phyloP scores from a whole-genome alignment of 805 yeast genomes.

The Nakazawaea ambrosiae region DNA sequence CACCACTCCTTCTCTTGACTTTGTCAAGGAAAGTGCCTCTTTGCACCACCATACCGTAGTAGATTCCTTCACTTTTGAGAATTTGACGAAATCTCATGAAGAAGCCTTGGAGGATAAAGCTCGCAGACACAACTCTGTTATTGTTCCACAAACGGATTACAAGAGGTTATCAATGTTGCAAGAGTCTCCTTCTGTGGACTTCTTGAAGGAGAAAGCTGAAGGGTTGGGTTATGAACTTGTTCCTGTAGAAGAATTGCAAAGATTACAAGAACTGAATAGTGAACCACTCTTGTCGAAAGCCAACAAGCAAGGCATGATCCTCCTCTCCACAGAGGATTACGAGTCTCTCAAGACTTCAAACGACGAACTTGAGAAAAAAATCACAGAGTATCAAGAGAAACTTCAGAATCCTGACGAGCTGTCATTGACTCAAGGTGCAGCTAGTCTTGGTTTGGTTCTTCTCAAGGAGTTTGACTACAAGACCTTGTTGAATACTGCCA shows the following conservation, averaged over 20 bases:
- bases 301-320: conserved; percentile 3
- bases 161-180: conserved; percentile 1
- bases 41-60: conserved; percentile 14
- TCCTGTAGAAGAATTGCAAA: conserved; percentile 11
- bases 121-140: neutral
- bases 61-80: conserved; percentile 1
- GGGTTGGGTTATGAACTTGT: conserved; percentile 4
- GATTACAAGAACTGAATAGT: conserved; percentile 13
- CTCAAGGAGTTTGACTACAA: conserved; percentile 4
- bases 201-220: conserved; percentile 17
- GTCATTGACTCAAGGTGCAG: neutral
- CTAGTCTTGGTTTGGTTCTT: conserved; percentile 8
- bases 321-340: conserved; percentile 3
- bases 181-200: conserved; percentile 16
- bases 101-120: conserved; percentile 12
- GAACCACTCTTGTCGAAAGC: conserved; percentile 12
- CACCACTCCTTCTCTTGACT: conserved; percentile 23
- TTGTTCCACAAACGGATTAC: neutral
- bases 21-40: conserved; percentile 15
- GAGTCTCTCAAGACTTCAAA: neutral
- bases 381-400: conserved; percentile 4
- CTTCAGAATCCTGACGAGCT: neutral
- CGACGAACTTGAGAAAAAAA: conserved; percentile 1
- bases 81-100: conserved; percentile 4
- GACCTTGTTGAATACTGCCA: conserved; percentile 3